Conservation (phyloP, 305 asterid species). For the Solanum hybrid region DNA sequence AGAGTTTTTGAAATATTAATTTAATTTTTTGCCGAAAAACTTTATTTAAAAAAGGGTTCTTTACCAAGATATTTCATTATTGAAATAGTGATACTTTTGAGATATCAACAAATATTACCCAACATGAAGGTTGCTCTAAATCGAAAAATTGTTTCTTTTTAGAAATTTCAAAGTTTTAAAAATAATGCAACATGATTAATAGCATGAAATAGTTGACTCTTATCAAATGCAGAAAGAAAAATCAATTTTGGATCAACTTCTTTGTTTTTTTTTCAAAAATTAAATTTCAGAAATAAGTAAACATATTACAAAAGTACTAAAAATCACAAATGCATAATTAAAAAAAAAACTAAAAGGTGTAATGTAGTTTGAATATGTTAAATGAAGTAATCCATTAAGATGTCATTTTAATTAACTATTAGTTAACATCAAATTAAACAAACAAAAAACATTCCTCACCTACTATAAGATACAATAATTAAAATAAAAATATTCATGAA, state of each 20-base stretch:
- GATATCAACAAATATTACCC: background rate
- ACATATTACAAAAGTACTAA: background rate
- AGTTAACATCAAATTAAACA: background rate
- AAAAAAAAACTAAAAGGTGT: background rate
- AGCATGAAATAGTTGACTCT: background rate
- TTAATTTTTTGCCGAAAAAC: rapidly evolving
- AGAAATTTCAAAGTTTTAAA: background rate
- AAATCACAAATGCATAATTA: background rate
- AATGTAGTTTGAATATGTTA: background rate
- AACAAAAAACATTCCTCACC: background rate
- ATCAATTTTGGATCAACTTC: background rate
- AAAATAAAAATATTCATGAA: background rate
- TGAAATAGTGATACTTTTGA: background rate
- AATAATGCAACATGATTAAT: background rate
- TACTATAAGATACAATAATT: background rate
- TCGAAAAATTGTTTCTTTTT: background rate
- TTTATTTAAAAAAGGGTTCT: background rate
- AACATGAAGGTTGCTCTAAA: background rate
- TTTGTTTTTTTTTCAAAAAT: background rate
- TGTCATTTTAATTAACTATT: background rate
- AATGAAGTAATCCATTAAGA: background rate
- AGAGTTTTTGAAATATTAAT: background rate
- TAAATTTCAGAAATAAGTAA: background rate
- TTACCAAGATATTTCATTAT: background rate
- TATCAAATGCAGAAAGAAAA: background rate